Base-by-base conservation (phyloP, 805 yeast genomes). In the Suhomyces emberorum region DNA sequence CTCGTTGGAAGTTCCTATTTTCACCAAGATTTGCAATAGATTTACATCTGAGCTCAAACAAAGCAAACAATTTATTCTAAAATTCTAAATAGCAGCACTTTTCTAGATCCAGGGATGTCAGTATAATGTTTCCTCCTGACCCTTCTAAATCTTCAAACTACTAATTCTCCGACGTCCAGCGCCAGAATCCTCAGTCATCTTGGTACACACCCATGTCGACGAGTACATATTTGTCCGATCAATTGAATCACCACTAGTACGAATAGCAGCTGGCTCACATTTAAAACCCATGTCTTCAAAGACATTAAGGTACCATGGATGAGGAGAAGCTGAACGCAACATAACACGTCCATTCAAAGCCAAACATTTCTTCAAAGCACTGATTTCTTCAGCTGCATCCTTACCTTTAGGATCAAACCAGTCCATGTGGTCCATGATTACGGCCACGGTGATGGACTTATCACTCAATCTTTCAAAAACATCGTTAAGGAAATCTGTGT, bases 401-500 rank as follows among this genome's bases (percentile, higher is more conserved):
- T 51, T 51, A 7, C 81, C 83, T 11, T 67, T 55, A 24, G 85
- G 81, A 47, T 81, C 80, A 54, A 85, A 85, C 95, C 95, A 85
- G 61, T 86, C 95, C 93, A 86, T 83, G 58, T 85, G 95, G 59
- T 85, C 95, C 95, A 85, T 85, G 36, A 85, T 82, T 28, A 85
- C 76, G 21, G 91, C 91, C 48, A 81, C 79, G 4, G 89, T 79
- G 29, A 85, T 70, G 8, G 88, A 75, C 38, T 75, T 72, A 32
- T 72, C 65, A 17, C 79, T 66, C 35, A 85, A 65, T 44, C 93
- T 72, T 28, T 76, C 79, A 43, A 83, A 76, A 3, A 86, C 93
- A 51, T 84, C 88, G 52, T 77, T 81, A 51, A 85, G 68, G 39
- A 80, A 79, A 57, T 86, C 95, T 1, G 95, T 85, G 61, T 85